Evolutionary conservation across 352 stramenopile species (phyloP).

Genomic region (Phytophthora foliorum): DNA sequence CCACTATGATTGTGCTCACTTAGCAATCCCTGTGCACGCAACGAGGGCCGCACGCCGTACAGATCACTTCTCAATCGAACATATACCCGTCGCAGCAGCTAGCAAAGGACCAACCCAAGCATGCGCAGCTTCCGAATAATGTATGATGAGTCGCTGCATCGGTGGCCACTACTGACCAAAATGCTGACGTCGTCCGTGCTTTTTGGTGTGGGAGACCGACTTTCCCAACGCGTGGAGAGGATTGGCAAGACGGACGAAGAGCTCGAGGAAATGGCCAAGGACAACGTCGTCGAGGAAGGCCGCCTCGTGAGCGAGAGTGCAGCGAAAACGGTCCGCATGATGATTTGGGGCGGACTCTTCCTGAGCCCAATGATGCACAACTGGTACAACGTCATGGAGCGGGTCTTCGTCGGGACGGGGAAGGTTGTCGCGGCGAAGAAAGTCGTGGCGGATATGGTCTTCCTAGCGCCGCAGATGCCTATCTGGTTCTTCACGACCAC

Average conservation of each 20-base stretch:
- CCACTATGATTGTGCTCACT: background rate
- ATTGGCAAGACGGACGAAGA: conserved; percentile 32
- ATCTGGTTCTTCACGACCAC: conserved; percentile 48
- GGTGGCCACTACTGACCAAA: conserved; percentile 63
- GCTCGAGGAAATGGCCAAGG: conserved; percentile 15
- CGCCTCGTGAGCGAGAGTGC: conserved; percentile 27
- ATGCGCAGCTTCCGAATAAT: conserved; percentile 48
- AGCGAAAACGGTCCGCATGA: conserved; percentile 58
- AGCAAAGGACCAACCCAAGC: background rate
- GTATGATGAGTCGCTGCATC: conserved; percentile 56
- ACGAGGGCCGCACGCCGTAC: background rate
- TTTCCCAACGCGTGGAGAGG: conserved; percentile 40
- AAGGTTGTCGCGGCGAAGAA: conserved; percentile 41
- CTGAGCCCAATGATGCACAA: conserved; percentile 90
- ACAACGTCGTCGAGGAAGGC: conserved; percentile 10
- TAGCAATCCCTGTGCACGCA: background rate
- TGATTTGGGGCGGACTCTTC: conserved; percentile 88
- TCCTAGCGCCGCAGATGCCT: conserved; percentile 38
- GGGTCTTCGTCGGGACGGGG: conserved; percentile 29
- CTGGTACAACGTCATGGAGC: conserved; percentile 91
- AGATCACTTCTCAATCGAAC: conserved; percentile 3
- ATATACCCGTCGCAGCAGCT: background rate
- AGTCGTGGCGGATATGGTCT: conserved; percentile 44
- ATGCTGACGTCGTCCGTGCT: conserved; percentile 61
- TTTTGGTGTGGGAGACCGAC: conserved; percentile 62